Evolutionary conservation across 345 rosid species (phyloP).

Genomic region (Excoecaria cochinchinensis): DNA sequence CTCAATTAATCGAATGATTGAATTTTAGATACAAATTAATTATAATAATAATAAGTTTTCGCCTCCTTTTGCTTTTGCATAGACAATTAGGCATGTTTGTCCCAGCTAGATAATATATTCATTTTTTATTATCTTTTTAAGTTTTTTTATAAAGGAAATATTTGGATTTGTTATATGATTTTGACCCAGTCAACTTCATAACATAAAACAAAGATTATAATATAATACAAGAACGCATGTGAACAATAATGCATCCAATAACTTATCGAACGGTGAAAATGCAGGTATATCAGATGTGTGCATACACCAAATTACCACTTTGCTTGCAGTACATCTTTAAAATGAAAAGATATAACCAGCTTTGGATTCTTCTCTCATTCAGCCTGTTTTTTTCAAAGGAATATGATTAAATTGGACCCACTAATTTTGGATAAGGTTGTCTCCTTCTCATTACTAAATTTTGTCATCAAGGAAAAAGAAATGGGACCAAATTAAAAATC

Average conservation of each 20-base stretch:
- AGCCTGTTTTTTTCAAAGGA: too few species aligned
- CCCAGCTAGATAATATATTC: background rate
- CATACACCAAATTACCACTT: too few species aligned
- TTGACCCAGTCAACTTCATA: conserved; percentile 2
- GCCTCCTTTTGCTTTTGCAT: background rate
- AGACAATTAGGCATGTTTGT: conserved; percentile 31
- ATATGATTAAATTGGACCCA: background rate
- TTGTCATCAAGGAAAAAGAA: background rate
- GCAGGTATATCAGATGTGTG: too few species aligned
- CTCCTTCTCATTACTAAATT: background rate
- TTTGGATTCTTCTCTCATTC: background rate
- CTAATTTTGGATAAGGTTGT: background rate
- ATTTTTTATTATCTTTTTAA: background rate
- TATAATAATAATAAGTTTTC: background rate
- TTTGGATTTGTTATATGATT: background rate
- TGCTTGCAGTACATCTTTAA: too few species aligned
- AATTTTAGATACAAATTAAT: too few species aligned
- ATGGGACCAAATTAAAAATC: background rate
- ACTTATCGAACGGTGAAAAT: too few species aligned
- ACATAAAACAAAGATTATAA: too few species aligned
- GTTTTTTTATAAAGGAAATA: background rate
- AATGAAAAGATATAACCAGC: background rate
- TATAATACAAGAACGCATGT: too few species aligned
- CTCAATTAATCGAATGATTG: too few species aligned
- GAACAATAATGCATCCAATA: too few species aligned